Evolutionary conservation across 352 stramenopile species (phyloP).

Genomic region (Phytopythium vexans): DNA sequence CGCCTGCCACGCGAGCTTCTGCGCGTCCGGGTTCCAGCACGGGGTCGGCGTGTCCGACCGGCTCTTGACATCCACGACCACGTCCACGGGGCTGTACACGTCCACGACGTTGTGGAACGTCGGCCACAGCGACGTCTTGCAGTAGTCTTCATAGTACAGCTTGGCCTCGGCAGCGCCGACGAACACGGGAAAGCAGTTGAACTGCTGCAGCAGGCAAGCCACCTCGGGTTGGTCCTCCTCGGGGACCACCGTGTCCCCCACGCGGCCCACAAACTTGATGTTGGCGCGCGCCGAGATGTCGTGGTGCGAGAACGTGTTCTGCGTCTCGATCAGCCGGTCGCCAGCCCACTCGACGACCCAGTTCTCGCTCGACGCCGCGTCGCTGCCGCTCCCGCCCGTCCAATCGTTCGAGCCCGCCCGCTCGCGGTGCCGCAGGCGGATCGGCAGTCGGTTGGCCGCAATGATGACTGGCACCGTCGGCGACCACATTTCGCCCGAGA

Average conservation of each 20-base stretch:
- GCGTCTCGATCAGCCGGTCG: slow-evolving; percentile 70
- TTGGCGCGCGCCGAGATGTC: slow-evolving; percentile 59
- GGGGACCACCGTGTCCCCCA: slow-evolving; percentile 50
- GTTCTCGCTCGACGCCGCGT: slow-evolving; percentile 8
- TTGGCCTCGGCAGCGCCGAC: slow-evolving; percentile 47
- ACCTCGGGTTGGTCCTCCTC: slow-evolving; percentile 48
- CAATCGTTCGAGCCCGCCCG: background rate
- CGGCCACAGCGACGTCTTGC: slow-evolving; percentile 96
- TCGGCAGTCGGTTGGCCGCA: slow-evolving; percentile 62
- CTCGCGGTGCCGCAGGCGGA: slow-evolving; percentile 28
- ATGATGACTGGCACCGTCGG: slow-evolving; percentile 65
- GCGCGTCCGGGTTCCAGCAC: slow-evolving; percentile 60
- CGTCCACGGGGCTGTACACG: slow-evolving; percentile 74
- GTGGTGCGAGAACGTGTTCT: slow-evolving; percentile 72
- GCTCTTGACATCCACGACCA: slow-evolving; percentile 31
- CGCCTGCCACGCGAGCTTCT: slow-evolving; percentile 86
- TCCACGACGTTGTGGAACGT: slow-evolving; percentile 97
- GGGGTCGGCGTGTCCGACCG: slow-evolving; percentile 14
- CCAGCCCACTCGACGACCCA: slow-evolving; percentile 69
- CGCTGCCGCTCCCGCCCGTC: background rate
- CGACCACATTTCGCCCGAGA: slow-evolving; percentile 39
- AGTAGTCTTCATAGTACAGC: slow-evolving; percentile 92
- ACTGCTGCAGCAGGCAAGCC: slow-evolving; percentile 36
- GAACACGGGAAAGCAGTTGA: slow-evolving; percentile 75
- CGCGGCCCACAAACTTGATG: slow-evolving; percentile 74